Conservation (phyloP, 2,329 filamentous ascomycete species). For the Ophiostoma sp. region DNA sequence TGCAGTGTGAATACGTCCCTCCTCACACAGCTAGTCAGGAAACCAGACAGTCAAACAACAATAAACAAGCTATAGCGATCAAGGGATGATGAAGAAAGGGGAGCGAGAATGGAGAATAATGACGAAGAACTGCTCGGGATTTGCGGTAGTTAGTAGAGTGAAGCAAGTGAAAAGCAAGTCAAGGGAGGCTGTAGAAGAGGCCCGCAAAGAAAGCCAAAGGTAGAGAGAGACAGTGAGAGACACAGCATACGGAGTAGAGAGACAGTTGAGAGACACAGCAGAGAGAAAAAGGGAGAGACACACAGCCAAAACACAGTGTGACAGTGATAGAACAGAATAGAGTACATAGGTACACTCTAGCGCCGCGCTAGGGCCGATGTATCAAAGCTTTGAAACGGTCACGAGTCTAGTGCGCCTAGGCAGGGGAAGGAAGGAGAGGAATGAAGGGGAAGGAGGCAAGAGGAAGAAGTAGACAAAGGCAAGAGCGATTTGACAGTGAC, state of each 20-base stretch:
- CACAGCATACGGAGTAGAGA: neutral
- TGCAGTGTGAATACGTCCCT: neutral
- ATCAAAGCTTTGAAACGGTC: slow-evolving; percentile 14
- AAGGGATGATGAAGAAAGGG: slow-evolving; percentile 12
- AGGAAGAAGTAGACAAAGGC: neutral
- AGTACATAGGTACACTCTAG: neutral
- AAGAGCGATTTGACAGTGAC: neutral
- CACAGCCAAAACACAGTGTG: neutral
- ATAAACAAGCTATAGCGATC: neutral
- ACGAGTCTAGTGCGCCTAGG: slow-evolving; percentile 10
- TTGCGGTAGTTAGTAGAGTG: neutral
- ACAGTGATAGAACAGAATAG: neutral
- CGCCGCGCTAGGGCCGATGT: slow-evolving; percentile 12
- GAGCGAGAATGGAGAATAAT: neutral
- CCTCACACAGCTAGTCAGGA: neutral
- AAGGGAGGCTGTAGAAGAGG: neutral
- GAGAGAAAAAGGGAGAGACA: neutral
- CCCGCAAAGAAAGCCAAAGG: neutral
- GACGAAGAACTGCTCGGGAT: neutral
- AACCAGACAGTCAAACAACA: neutral
- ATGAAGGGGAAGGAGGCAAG: neutral
- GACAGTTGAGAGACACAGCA: neutral
- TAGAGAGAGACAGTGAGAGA: neutral
- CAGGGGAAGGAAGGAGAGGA: slow-evolving; percentile 4
- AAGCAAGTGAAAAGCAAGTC: neutral